Base-by-base conservation (phyloP, 495 filamentous ascomycete genomes). In the Penicillium macrosclerotiorum region DNA sequence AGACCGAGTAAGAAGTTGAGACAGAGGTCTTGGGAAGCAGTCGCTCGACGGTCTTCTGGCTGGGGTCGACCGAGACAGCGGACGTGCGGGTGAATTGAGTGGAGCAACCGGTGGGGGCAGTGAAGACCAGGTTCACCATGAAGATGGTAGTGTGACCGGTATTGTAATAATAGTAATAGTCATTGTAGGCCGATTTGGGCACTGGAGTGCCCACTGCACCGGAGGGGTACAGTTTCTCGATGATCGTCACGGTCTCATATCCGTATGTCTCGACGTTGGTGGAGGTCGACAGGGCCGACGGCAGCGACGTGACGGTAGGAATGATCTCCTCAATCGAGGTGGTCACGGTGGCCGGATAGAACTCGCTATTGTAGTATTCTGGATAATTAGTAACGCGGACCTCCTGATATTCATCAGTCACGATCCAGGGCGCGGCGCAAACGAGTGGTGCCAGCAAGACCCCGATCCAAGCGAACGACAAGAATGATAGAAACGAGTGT, bases 91-190 rank as follows among this genome's bases (percentile, higher is more conserved):
- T 62, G 57, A 59, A 69, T 33, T 59, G 45, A 1, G 62, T 52
- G 17, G 59, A 60, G 50, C 69, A 69, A 29, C 54, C 55, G 0
- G 68, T 51, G 2, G 65, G 62, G 0, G 73, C 72, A 1, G 66
- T 63, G 31, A 51, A 69, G 33, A 60, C 61, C 32, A 73, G 19
- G 17, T 63, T 59, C 25, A 69, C 58, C 12, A 59, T 59, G 32
- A 62, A 72, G 30, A 59, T 37, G 11, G 62, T 73, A 1, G 38
- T 29, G 17, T n/a, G n/a, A n/a, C n/a, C n/a, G n/a, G 26, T 51
- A 19, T 51, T 43, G 31, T 52, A 39, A 24, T 20, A 33, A 23
- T 49, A 50, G 3, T 53, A 49, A 36, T 59, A 40, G 27, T 13
- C 17, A 17, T 53, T 47, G 31, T 55, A 43, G 18, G 29, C 25